phyloP scores from a whole-genome alignment of 768 basidiomycete species.

The Rhodotorula kratochvilovae region DNA sequence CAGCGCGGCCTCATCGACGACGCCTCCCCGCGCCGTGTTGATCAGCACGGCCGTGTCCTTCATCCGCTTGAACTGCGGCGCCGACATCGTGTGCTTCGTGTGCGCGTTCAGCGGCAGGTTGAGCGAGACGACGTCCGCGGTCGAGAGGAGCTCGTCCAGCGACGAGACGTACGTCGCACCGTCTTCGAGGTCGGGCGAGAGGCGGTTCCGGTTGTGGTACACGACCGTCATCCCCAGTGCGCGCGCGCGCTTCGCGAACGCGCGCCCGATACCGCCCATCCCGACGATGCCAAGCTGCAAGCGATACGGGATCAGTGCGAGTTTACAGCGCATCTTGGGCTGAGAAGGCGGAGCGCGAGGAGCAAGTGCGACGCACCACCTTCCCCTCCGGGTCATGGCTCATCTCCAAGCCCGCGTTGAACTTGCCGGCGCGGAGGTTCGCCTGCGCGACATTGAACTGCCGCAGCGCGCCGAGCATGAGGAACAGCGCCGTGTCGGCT shows the following conservation, averaged over 20 bases:
- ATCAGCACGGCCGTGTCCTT: slow-evolving; percentile 36
- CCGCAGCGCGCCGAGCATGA: slow-evolving; percentile 71
- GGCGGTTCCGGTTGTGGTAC: slow-evolving; percentile 57
- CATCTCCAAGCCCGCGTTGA: slow-evolving; percentile 42
- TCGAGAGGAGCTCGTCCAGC: slow-evolving; percentile 59
- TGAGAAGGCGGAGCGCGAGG: too few relatives aligned
- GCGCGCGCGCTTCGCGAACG: slow-evolving; percentile 54
- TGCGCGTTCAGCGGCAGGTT: slow-evolving; percentile 73
- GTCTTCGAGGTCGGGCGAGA: slow-evolving; percentile 63
- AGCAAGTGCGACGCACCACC: slow-evolving; percentile 14
- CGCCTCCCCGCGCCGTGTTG: slow-evolving; percentile 63
- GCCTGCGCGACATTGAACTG: slow-evolving; percentile 66
- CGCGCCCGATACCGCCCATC: slow-evolving; percentile 54
- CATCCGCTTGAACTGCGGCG: slow-evolving; percentile 38
- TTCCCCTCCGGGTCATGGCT: slow-evolving; percentile 47
- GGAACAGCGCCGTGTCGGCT: slow-evolving; percentile 80
- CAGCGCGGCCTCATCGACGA: slow-evolving; percentile 81
- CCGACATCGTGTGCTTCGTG: slow-evolving; percentile 47
- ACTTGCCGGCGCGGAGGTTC: slow-evolving; percentile 47
- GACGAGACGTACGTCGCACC: slow-evolving; percentile 61
- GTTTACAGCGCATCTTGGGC: background rate
- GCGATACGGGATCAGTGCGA: background rate
- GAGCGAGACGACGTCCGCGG: slow-evolving; percentile 77
- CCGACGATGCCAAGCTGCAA: slow-evolving; percentile 47
- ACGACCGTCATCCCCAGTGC: slow-evolving; percentile 86